Evolutionary conservation across 2,329 filamentous ascomycete genomes (phyloP).

Genomic region (Cladosporium sp.): DNA sequence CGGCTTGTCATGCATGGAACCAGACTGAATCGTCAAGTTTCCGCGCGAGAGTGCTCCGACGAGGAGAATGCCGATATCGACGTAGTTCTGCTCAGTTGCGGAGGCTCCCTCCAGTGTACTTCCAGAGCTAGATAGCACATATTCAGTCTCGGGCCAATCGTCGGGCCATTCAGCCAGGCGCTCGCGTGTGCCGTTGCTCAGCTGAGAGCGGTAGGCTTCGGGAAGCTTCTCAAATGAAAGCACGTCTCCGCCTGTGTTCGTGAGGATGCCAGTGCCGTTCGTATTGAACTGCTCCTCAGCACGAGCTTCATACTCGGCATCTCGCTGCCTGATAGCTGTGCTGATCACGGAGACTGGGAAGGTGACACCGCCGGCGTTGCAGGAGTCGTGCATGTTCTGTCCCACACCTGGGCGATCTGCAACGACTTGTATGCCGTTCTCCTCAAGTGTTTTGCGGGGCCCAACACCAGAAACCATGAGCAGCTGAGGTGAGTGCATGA

Average conservation of each 20-base stretch:
- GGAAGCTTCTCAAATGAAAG: slow-evolving; percentile 20
- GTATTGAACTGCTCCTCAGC: slow-evolving; percentile 6
- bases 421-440: slow-evolving; percentile 42
- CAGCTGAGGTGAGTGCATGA: slow-evolving; percentile 27
- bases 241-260: slow-evolving; percentile 16
- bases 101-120: not conserved
- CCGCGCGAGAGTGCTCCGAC: slow-evolving; percentile 24
- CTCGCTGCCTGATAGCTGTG: slow-evolving; percentile 2
- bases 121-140: slow-evolving; percentile 5
- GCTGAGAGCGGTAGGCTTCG: slow-evolving; percentile 11
- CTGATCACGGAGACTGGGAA: slow-evolving; percentile 5
- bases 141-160: slow-evolving; percentile 22
- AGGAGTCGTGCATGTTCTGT: slow-evolving; percentile 43
- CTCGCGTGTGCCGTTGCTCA: slow-evolving; percentile 4
- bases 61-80: slow-evolving; percentile 20
- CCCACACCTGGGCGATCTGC: slow-evolving; percentile 47
- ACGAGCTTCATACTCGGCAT: not conserved
- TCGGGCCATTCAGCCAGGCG: slow-evolving; percentile 15
- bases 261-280: slow-evolving; percentile 13
- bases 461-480: slow-evolving; percentile 28
- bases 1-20: slow-evolving; percentile 22
- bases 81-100: slow-evolving; percentile 8
- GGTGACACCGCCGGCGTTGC: slow-evolving; percentile 11
- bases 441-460: slow-evolving; percentile 33
- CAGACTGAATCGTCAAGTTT: slow-evolving; percentile 13